Percentiles rank a stretch among this genome's conserved stretches.
Evolutionary conservation across 306 rosid genomes (phyloP).

Genomic region (Malus orientalis): DNA sequence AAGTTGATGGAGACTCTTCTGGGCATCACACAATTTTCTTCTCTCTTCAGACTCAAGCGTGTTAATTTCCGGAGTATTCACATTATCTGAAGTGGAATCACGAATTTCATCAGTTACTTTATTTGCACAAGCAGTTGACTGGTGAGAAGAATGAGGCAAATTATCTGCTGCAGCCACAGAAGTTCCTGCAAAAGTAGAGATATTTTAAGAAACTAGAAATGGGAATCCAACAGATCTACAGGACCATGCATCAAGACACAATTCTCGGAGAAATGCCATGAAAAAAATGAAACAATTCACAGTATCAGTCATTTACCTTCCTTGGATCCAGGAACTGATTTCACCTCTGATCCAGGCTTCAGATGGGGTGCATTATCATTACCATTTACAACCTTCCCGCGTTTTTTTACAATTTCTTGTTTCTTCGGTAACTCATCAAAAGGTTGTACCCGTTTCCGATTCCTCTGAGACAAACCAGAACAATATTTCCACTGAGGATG

Average conservation of each 20-base stretch:
- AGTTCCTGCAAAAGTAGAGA: slow-evolving; percentile 36
- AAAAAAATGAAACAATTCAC: slow-evolving; percentile 9
- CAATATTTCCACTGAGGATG: slow-evolving; percentile 63
- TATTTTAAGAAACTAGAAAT: slow-evolving; percentile 20
- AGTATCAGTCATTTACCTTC: slow-evolving; percentile 45
- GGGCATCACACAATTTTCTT: slow-evolving; percentile 28
- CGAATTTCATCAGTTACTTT: slow-evolving; percentile 4
- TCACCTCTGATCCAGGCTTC: slow-evolving; percentile 36
- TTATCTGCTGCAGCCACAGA: slow-evolving; percentile 13
- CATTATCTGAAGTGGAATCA: slow-evolving; percentile 12
- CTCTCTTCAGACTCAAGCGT: slow-evolving; percentile 22
- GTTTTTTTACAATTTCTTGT: slow-evolving; percentile 44
- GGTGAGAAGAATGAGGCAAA: slow-evolving; percentile 19
- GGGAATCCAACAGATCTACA: slow-evolving; percentile 6
- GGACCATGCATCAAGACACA: slow-evolving; percentile 10
- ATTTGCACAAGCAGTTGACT: slow-evolving; percentile 26
- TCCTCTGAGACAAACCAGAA: slow-evolving; percentile 50
- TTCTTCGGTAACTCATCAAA: slow-evolving; percentile 27
- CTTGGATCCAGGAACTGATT: slow-evolving; percentile 21
- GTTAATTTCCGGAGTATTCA: slow-evolving; percentile 12
- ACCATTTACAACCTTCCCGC: slow-evolving; percentile 40
- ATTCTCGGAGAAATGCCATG: background rate
- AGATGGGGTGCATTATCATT: slow-evolving; percentile 21
- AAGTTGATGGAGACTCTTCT: slow-evolving; percentile 30
- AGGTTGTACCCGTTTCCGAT: slow-evolving; percentile 51